phyloP scores from a whole-genome alignment of 2,329 filamentous ascomycete species.

The Aureobasidium sp. region DNA sequence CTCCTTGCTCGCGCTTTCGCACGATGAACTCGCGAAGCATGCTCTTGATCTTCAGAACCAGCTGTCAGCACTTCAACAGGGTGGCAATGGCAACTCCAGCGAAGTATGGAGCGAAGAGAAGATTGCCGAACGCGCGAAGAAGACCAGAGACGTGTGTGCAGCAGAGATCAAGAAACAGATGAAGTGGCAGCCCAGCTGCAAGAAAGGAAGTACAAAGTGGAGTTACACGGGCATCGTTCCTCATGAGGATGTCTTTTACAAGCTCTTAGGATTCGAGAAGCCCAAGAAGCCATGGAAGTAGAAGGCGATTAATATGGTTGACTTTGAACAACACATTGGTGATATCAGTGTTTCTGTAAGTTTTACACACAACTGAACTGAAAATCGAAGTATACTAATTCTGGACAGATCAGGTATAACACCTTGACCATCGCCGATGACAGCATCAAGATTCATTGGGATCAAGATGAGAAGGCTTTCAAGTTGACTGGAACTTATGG shows the following conservation, averaged over 20 bases:
- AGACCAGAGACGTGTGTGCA: neutral
- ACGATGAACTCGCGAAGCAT: neutral
- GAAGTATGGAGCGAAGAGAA: neutral
- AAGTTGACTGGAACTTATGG: neutral
- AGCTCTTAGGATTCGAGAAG: slow-evolving; percentile 1
- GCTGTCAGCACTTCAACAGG: neutral
- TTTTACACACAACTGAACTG: no score
- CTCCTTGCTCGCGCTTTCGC: neutral
- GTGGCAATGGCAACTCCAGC: neutral
- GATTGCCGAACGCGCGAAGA: neutral
- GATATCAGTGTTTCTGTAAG: neutral
- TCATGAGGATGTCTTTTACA: neutral
- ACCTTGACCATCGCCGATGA: neutral
- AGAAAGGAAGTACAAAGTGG: neutral
- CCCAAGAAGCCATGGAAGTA: slow-evolving; percentile 1
- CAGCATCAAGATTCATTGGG: neutral
- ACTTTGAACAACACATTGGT: neutral
- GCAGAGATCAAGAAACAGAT: neutral
- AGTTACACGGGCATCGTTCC: neutral
- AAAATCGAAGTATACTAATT: neutral
- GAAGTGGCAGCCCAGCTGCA: slow-evolving; percentile 1
- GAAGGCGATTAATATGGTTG: neutral
- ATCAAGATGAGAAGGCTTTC: neutral
- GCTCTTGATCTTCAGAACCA: neutral
- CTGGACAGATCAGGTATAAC: neutral